Percentiles rank a stretch among this genome's conserved stretches.
These are phyloP conservation scores for Cytospora leucostoma DNA, from an alignment of 2,329 filamentous ascomycete genomes.

Conservation along the genomic window DNA sequence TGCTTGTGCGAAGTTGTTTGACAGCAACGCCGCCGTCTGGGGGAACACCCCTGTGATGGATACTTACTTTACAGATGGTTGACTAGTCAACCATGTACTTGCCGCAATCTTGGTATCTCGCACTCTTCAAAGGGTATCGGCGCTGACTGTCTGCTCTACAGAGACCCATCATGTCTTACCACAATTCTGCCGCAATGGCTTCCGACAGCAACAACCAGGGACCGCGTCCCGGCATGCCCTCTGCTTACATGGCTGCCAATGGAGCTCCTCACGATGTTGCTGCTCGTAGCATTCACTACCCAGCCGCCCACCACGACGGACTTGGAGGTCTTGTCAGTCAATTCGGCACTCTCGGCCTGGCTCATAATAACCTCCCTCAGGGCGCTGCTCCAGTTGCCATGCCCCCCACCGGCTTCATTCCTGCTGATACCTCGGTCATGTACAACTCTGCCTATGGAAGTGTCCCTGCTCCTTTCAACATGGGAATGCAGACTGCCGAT, in stretches of 20 bases:
- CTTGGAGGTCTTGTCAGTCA: slow-evolving; percentile 29
- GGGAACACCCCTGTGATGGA: not conserved
- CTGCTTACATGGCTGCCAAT: slow-evolving; percentile 32
- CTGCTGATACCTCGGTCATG: slow-evolving; percentile 31
- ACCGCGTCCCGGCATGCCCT: slow-evolving; percentile 27
- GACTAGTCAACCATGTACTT: not conserved
- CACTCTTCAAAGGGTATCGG: not conserved
- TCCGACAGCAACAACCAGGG: slow-evolving; percentile 31
- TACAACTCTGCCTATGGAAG: slow-evolving; percentile 29
- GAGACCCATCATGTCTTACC: slow-evolving; percentile 33
- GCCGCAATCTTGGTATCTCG: not conserved
- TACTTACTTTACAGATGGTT: not conserved
- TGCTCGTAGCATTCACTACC: slow-evolving; percentile 32
- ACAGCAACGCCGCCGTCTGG: too few species aligned
- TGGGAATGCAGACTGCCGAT: slow-evolving; percentile 30
- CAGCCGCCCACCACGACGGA: slow-evolving; percentile 29
- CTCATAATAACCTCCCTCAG: slow-evolving; percentile 31
- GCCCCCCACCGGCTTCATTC: slow-evolving; percentile 31
- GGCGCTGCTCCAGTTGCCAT: slow-evolving; percentile 30
- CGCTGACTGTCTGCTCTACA: slow-evolving; percentile 21
- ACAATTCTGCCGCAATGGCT: slow-evolving; percentile 30
- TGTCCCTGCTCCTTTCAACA: slow-evolving; percentile 22
- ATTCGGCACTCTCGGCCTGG: slow-evolving; percentile 28
- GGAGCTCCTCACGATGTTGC: slow-evolving; percentile 30
- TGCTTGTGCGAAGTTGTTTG: too few species aligned